Base-by-base conservation (phyloP, 2,329 filamentous ascomycete species). In the Chaetomium olivaceum region DNA sequence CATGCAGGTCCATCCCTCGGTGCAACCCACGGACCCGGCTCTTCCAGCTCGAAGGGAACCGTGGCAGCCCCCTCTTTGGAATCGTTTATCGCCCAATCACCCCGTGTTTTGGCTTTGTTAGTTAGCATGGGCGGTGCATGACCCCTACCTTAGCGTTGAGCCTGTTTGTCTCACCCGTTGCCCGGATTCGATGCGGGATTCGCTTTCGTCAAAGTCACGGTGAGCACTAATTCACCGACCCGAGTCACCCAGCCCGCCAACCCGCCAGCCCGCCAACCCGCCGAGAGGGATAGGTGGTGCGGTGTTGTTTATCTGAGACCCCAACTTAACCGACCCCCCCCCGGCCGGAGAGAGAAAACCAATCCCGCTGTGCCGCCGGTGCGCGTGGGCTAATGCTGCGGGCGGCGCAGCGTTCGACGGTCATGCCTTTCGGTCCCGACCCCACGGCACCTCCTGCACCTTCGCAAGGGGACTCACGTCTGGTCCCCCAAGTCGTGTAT, bases 1-100 rank as follows among this genome's bases (percentile, higher is more conserved):
- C 39, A 48, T 62, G 61, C 52, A 62, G 60, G 33, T 55, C 39
- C 43, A 19, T 60, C 43, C 43, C 14, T 31, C n/a, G 39, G 27
- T 60, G 58, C 43, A 50, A 60, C 58, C 43, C 43, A 60, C 16
- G 19, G 43, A 29, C 48, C 48, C 21, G 16, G 33, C 50, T 43
- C 2, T 11, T 27, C 16, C 16, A 21, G 33, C 16, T 9, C 23
- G 33, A 16, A 43, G 21, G 33, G 25, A 48, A 48, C 46, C 7
- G 27, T 6, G 5, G 27, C 33, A 12, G 33, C 33, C 33, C 8
- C 33, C 31, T 19, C 27, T 4, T 14, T 12, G 23, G 19, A 16
- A 6, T 59, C 29, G 52, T n/a, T n/a, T 56, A 1, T n/a, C 4
- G 25, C 51, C 51, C 51, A 58, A 58, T 58, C 56, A 58, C 12